Conservation (phyloP, 176 grass and related monocot species). For the Melocanna baccifera region DNA sequence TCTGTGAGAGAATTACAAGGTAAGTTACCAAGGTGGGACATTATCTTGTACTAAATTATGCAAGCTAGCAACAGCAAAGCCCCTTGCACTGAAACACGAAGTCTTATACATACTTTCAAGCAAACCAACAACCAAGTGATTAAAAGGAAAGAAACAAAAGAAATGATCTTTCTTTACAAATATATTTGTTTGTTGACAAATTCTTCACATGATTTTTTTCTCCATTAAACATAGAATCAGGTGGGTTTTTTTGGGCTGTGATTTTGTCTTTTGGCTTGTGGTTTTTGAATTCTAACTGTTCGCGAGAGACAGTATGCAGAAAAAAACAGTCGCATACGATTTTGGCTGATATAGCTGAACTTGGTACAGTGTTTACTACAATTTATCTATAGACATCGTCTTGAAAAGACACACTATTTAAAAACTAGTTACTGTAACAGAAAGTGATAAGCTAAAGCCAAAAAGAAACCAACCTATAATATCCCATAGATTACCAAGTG, state of each 20-base stretch:
- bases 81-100: neutral
- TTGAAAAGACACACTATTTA: no score
- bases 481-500: neutral
- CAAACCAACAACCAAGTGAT: neutral
- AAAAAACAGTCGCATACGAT: no score
- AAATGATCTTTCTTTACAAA: neutral
- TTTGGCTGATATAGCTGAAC: no score
- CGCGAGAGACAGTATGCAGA: no score
- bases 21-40: slow-evolving; percentile 3
- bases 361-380: no score
- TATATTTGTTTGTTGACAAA: neutral
- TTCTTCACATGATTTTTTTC: neutral
- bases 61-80: neutral
- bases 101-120: neutral
- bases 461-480: no score
- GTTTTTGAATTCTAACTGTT: no score
- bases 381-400: no score
- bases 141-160: neutral
- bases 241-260: no score
- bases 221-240: neutral
- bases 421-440: no score
- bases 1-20: slow-evolving; percentile 76
- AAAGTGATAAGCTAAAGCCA: no score
- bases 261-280: no score
- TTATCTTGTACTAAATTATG: neutral